Percentiles rank a stretch among this genome's conserved stretches.
Conservation (phyloP, 2,329 filamentous ascomycete species). For the Biscogniauxia mediterranea region DNA sequence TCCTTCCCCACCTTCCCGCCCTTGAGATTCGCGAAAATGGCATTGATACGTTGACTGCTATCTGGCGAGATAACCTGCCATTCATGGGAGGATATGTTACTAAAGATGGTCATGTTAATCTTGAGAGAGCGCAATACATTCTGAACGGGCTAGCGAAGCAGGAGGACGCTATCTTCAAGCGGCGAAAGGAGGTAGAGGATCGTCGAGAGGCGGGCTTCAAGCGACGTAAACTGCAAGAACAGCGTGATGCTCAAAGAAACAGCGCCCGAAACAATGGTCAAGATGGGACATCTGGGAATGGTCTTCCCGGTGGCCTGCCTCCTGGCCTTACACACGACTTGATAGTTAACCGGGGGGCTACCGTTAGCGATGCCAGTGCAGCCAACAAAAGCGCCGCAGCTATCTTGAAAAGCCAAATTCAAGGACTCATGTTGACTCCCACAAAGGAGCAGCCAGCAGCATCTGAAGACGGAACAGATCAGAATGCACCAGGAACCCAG, state of each 20-base stretch:
- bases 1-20: conserved; percentile 94
- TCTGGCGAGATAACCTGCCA: conserved; percentile 92
- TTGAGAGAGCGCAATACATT: conserved; percentile 83
- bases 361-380: conserved; percentile 65
- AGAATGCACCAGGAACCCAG: conserved; percentile 30
- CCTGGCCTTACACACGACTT: conserved; percentile 78
- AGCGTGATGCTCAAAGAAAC: conserved; percentile 39
- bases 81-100: conserved; percentile 94
- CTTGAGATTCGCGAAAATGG: conserved; percentile 96
- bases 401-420: conserved; percentile 76
- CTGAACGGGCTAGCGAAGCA: conserved; percentile 85
- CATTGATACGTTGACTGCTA: conserved; percentile 93
- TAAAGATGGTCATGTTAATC: conserved; percentile 88
- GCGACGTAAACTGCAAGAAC: conserved; percentile 70
- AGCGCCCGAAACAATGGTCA: conserved; percentile 23
- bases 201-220: conserved; percentile 77
- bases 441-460: conserved; percentile 22
- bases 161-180: conserved; percentile 89
- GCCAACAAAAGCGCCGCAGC: conserved; percentile 96
- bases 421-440: conserved; percentile 36
- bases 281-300: conserved; percentile 22
- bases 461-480: conserved; percentile 17
- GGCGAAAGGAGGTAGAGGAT: conserved; percentile 83
- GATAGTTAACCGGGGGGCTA: conserved; percentile 69
- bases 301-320: conserved; percentile 51